Percentiles rank a stretch among this genome's conserved stretches.
These are phyloP conservation scores for Leishmania martiniquensis DNA, from an alignment of 208 protist species.

Conservation along the genomic window DNA sequence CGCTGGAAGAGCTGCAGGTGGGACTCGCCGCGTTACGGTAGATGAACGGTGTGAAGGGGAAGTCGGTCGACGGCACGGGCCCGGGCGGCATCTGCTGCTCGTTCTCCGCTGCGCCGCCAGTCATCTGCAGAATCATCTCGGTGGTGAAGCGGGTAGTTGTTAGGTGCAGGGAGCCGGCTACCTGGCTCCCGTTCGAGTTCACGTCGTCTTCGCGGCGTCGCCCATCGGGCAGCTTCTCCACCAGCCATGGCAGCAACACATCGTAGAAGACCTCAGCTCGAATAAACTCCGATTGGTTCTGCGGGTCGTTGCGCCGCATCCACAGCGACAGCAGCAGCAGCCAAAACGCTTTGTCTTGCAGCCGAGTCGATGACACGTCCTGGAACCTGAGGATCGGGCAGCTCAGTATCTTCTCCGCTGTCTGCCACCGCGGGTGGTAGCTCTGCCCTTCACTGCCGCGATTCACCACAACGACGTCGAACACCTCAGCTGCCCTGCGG, in stretches of 20 bases:
- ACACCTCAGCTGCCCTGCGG: slow-evolving; percentile 25
- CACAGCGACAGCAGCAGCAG: slow-evolving; percentile 71
- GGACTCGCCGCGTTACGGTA: slow-evolving; percentile 32
- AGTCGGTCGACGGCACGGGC: background rate
- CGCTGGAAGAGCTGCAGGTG: slow-evolving; percentile 45
- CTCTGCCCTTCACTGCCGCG: slow-evolving; percentile 46
- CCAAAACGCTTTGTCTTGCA: slow-evolving; percentile 71
- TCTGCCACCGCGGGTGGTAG: slow-evolving; percentile 73
- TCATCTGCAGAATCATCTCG: slow-evolving; percentile 36
- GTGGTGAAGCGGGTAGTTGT: slow-evolving; percentile 39
- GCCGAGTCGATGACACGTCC: slow-evolving; percentile 31
- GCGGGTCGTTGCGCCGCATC: slow-evolving; percentile 65
- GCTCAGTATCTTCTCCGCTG: slow-evolving; percentile 53
- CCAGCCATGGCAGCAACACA: slow-evolving; percentile 80
- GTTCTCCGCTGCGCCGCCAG: background rate
- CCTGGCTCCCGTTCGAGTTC: background rate
- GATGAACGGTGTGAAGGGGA: slow-evolving; percentile 33
- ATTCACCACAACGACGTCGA: slow-evolving; percentile 65
- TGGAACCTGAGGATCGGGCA: slow-evolving; percentile 61
- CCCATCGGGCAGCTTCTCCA: slow-evolving; percentile 37
- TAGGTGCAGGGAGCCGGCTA: background rate
- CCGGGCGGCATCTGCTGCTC: background rate
- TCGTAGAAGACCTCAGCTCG: slow-evolving; percentile 88
- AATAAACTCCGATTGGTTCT: slow-evolving; percentile 72
- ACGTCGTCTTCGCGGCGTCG: slow-evolving; percentile 1